Base-by-base conservation (phyloP, 2,329 filamentous ascomycete genomes). In the Fusarium nelsonii region DNA sequence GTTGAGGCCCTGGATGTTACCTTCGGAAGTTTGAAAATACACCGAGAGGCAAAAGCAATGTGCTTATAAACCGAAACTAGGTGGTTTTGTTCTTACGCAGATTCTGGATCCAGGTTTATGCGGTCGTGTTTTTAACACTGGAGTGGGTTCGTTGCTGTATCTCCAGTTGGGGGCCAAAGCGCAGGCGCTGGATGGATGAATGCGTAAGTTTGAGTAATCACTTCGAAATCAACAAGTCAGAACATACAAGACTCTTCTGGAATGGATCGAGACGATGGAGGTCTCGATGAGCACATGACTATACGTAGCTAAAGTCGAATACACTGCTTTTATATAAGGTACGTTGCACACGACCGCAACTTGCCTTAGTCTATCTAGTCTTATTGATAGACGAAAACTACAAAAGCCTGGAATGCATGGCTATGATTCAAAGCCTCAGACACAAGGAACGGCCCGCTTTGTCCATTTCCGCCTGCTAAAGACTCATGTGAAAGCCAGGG, bases 381-480 rank as follows among this genome's bases (percentile, higher is more conserved):
- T 49, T 34, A 32, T 61, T 28, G 41, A 58, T 33, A 37, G 26
- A 32, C 26, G n/a, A 32, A 55, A 32, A 49, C 43, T 40, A 20
- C 28, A 50, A 34, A 36, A 36, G 20, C 45, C 55, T 63, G 51
- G 23, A 41, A 54, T 52, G 49, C 41, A 52, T 16, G 41, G 16
- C 46, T 37, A 36, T 28, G 43, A 58, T 49, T 26, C 41, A 51
- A 54, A 43, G 39, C 43, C 53, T 57, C 53, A 63, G 57, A 70
- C 66, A 53, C 40, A 70, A 70, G 66, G 61, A 43, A 62, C 66
- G 66, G 66, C 62, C 66, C 66, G 66, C 57, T 55, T 10, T 56
- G 36, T 28, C 56, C 28, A 57, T 43, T 15, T 41, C 49, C 44
- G 63, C 43, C 37, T 57, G 52, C 40, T 43, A 10, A 50, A 49